These are phyloP conservation scores for Amanita brunnescens DNA, from an alignment of 768 basidiomycete species.

Conservation along the genomic window DNA sequence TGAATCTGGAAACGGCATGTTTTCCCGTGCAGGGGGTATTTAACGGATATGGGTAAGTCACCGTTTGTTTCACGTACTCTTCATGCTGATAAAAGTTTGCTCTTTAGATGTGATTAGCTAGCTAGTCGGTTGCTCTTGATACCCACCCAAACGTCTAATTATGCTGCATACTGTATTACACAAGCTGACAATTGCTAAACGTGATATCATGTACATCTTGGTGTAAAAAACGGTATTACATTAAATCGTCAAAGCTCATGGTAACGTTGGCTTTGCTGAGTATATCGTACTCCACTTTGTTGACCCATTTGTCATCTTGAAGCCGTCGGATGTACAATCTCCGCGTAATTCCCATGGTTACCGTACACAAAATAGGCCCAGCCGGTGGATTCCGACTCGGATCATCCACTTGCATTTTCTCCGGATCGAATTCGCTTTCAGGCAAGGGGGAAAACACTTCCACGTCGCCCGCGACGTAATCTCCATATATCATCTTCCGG, in stretches of 20 bases:
- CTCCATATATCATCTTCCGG: not conserved
- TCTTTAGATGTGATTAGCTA: too few species aligned
- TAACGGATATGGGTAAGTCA: too few species aligned
- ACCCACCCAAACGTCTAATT: not conserved
- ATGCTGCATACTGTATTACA: not conserved
- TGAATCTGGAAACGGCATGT: too few species aligned
- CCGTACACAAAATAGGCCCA: not conserved
- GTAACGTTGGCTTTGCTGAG: not conserved
- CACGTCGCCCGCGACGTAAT: conserved; percentile 1
- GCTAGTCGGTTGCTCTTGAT: too few species aligned
- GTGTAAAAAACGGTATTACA: not conserved
- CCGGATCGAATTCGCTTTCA: not conserved
- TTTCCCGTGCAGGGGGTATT: too few species aligned
- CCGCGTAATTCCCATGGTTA: not conserved
- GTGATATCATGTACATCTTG: not conserved
- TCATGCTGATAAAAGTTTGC: too few species aligned
- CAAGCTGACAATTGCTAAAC: too few species aligned
- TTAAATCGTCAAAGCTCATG: not conserved
- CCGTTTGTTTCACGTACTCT: too few species aligned
- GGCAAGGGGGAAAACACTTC: not conserved
- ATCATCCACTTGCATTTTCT: not conserved
- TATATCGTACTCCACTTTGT: not conserved
- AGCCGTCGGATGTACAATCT: not conserved
- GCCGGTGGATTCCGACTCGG: not conserved
- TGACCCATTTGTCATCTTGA: not conserved